Base-by-base conservation (phyloP, 2,329 filamentous ascomycete species). In the Phyllosticta ampelicida region DNA sequence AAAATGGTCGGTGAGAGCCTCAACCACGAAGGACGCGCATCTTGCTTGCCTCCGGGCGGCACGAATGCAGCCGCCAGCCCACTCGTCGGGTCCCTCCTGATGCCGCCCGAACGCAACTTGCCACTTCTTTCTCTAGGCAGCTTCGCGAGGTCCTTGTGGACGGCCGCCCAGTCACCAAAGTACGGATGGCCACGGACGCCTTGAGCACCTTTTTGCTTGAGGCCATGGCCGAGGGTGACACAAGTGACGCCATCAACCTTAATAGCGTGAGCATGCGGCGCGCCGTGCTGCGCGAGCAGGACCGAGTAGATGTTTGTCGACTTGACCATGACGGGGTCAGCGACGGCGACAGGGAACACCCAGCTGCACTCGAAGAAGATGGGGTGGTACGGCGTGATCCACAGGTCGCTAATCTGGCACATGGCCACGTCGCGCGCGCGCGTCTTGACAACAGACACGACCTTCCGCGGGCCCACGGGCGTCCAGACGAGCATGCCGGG, bases 311-410 rank as follows among this genome's bases (percentile, higher is more conserved):
- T 72, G 1, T 66, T 66, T 0, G 81, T 81, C 0, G 77, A 77
- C 55, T 81, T 82, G 0, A 75, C 68, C 6, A 62, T 61, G 1
- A 63, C 55, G 0, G 56, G 28, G 10, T 67, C 62, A 0, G 72
- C 66, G 1, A 75, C 63, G 0, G 75, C 61, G 0, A 66, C 72
- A 0, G 80, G 80, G 62, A 81, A 82, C 0, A 60, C 62, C 80
- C 79, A 83, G 19, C 74, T 49, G 5, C 9, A 16, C 55, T 13
- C 68, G 1, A 65, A 53, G 0, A 70, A 74, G 2, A 86, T 67
- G 1, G 83, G 83, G 65, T 86, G 83, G 80, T 80, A 85, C 0
- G 79, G 77, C 21, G 83, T 85, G 26, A 84, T 76, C 6, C 79
- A 65, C 8, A 84, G 69, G 2, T 65, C 61, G 1, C 74, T 74